phyloP scores from a whole-genome alignment of 805 yeast species.

The Candida coquimbonensis region DNA sequence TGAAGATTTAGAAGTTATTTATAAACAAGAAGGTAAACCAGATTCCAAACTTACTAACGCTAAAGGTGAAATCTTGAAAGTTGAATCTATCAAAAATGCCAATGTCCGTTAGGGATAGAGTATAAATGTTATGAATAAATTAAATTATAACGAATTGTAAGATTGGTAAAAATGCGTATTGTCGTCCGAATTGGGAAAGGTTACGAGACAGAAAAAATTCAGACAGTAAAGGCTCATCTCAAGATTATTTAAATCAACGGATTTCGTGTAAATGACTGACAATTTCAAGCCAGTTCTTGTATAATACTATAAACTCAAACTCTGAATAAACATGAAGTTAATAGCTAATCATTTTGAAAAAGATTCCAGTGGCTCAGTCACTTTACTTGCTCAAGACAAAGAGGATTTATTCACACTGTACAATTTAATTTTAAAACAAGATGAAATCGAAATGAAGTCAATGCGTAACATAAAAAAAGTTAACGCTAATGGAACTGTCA shows the following conservation, averaged over 20 bases:
- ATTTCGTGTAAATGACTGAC: too few species aligned
- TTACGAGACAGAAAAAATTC: not conserved
- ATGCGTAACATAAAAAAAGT: constrained; percentile 49
- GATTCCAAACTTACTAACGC: constrained; percentile 64
- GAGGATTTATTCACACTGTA: constrained; percentile 89
- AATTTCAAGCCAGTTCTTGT: too few species aligned
- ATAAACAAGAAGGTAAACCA: constrained; percentile 70
- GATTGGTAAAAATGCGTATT: not conserved
- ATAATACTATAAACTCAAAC: too few species aligned
- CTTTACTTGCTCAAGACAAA: constrained; percentile 74
- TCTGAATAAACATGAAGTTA: constrained; percentile 43
- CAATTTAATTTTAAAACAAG: constrained; percentile 72
- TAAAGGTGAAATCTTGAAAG: constrained; percentile 72
- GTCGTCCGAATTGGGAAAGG: not conserved
- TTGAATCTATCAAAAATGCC: constrained; percentile 66
- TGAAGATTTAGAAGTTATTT: constrained; percentile 69
- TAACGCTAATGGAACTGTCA: constrained; percentile 9
- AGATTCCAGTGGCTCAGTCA: constrained; percentile 57
- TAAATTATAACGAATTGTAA: not conserved
- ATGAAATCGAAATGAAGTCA: constrained; percentile 65
- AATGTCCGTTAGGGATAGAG: constrained; percentile 53
- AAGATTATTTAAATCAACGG: not conserved
- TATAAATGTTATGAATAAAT: not conserved
- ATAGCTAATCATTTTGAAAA: constrained; percentile 42
- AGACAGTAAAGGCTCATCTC: not conserved